Percentiles rank a stretch among this genome's conserved stretches.
phyloP scores from a whole-genome alignment of 179 eudicot genomes.

The Nepenthes alata region DNA sequence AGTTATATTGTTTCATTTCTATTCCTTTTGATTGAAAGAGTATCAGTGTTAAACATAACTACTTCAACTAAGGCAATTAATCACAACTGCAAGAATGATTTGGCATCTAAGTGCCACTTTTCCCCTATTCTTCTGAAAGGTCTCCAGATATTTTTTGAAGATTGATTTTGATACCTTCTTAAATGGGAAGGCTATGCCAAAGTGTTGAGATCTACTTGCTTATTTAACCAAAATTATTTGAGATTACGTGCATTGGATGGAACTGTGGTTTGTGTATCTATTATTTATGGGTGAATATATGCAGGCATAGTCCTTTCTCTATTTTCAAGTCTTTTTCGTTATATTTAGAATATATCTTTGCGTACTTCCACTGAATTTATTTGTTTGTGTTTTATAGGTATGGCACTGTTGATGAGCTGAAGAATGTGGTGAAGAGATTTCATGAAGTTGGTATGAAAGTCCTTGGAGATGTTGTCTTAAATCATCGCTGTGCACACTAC shows the following conservation, averaged over 20 bases:
- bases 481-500: constrained; percentile 85
- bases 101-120: background rate
- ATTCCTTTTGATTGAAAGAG: no score
- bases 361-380: background rate
- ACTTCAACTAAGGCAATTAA: no score
- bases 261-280: no score
- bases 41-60: no score
- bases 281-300: no score
- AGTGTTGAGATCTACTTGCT: background rate
- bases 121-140: background rate
- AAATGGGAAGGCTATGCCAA: background rate
- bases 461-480: constrained; percentile 91
- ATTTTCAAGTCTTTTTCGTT: no score
- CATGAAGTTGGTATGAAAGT: constrained; percentile 73
- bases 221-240: no score
- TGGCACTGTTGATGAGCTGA: constrained; percentile 73
- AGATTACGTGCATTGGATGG: no score
- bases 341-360: background rate
- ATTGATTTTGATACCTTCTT: background rate
- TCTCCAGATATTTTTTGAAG: background rate
- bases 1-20: background rate
- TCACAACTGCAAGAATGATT: no score
- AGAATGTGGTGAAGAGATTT: constrained; percentile 49
- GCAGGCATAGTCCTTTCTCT: no score
- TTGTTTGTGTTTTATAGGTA: constrained; percentile 37